Evolutionary conservation across 129 eudicot genomes (phyloP).

Genomic region (Chrysanthemum seticuspe): DNA sequence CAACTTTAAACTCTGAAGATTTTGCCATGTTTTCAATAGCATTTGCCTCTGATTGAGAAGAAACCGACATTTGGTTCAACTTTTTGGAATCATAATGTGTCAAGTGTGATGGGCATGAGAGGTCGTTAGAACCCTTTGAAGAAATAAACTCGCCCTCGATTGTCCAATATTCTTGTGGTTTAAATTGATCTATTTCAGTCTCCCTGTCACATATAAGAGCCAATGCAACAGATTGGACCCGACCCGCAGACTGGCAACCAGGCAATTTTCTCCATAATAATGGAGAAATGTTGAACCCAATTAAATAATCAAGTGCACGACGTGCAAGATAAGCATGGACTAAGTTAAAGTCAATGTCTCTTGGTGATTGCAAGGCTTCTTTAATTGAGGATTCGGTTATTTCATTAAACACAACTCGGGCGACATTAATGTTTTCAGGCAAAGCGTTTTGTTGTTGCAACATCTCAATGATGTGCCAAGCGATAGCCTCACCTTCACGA

Average conservation of each 20-base stretch:
- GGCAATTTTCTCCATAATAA: conserved; percentile 91
- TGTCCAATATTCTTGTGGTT: conserved; percentile 87
- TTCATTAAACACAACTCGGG: conserved; percentile 85
- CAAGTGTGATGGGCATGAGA: conserved; percentile 46
- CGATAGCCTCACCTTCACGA: conserved; percentile 98
- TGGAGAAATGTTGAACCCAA: conserved; percentile 96
- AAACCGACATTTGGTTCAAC: conserved; percentile 56
- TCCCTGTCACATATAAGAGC: conserved; percentile 86
- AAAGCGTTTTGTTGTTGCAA: conserved; percentile 81
- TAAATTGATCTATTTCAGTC: conserved; percentile 74
- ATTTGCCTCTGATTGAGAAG: conserved; percentile 54
- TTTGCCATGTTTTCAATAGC: conserved; percentile 42
- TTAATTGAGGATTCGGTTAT: conserved; percentile 90
- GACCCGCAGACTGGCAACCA: conserved; percentile 97
- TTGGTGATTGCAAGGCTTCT: conserved; percentile 74
- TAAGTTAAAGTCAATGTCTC: conserved; percentile 74
- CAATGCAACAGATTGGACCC: conserved; percentile 95
- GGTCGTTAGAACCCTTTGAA: conserved; percentile 20
- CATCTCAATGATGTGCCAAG: conserved; percentile 98
- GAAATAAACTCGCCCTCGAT: conserved; percentile 48
- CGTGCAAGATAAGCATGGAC: conserved; percentile 95
- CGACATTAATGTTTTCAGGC: conserved; percentile 58
- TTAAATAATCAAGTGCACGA: conserved; percentile 93
- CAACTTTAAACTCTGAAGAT: conserved; percentile 52
- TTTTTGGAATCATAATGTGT: conserved; percentile 63